These are phyloP conservation scores for Madurella mycetomatis DNA, from an alignment of 2,329 filamentous ascomycete species.

Conservation along the genomic window DNA sequence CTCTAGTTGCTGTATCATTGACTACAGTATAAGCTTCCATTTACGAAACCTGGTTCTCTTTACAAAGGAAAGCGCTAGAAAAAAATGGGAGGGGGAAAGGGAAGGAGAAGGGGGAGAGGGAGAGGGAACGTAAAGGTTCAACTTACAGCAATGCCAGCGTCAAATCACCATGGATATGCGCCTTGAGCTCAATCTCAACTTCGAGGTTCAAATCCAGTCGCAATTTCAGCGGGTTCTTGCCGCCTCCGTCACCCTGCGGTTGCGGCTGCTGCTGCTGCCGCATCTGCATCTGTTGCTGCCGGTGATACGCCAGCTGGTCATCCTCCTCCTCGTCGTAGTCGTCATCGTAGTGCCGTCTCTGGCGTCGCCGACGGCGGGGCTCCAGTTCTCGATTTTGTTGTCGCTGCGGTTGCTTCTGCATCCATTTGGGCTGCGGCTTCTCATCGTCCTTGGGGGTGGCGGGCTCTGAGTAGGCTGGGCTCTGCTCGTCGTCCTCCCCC, in stretches of 20 bases:
- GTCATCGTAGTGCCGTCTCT: slow-evolving; percentile 15
- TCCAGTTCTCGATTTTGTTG: slow-evolving; percentile 25
- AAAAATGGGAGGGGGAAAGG: not conserved
- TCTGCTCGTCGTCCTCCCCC: slow-evolving; percentile 21
- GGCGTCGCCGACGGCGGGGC: slow-evolving; percentile 13
- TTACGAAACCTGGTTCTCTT: not conserved
- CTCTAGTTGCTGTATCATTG: slow-evolving; percentile 6
- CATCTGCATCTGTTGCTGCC: slow-evolving; percentile 25
- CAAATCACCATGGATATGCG: slow-evolving; percentile 72
- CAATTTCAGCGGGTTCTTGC: slow-evolving; percentile 62
- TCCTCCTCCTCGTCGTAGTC: slow-evolving; percentile 22
- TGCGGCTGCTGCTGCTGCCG: slow-evolving; percentile 31
- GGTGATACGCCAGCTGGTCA: slow-evolving; percentile 24
- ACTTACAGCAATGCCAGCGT: slow-evolving; percentile 66
- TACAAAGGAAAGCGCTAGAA: not conserved
- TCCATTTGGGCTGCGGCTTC: slow-evolving; percentile 31
- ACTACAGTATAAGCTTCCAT: slow-evolving; percentile 8
- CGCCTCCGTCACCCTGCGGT: slow-evolving; percentile 34
- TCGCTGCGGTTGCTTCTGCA: slow-evolving; percentile 25
- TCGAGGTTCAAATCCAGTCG: slow-evolving; percentile 72
- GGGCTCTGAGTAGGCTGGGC: slow-evolving; percentile 28
- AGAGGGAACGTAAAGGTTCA: not conserved
- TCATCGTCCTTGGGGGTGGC: slow-evolving; percentile 32
- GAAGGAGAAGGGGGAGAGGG: not conserved
- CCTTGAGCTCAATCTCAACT: slow-evolving; percentile 74